Percentiles rank a stretch among this genome's conserved stretches.
phyloP scores from a whole-genome alignment of 169 alveolate species.

The Cryptosporidium felis region DNA sequence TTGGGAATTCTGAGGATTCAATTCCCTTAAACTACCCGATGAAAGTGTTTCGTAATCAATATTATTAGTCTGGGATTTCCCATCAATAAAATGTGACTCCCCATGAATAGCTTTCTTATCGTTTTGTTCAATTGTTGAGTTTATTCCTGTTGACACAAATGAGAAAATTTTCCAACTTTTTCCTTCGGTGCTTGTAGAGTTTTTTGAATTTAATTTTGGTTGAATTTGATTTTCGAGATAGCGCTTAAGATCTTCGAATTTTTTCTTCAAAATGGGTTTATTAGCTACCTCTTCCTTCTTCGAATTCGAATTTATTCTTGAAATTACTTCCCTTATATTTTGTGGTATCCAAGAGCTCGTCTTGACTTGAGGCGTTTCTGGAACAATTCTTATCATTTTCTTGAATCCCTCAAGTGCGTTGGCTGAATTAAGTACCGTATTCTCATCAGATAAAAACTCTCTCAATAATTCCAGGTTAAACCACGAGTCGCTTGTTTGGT shows the following conservation, averaged over 20 bases:
- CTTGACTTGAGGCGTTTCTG: neutral
- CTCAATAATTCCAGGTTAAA: constrained; percentile 8
- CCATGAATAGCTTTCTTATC: neutral
- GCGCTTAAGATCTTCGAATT: neutral
- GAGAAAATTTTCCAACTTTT: neutral
- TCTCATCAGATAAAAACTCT: constrained; percentile 16
- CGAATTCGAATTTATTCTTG: constrained; percentile 34
- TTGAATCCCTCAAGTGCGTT: constrained; percentile 32
- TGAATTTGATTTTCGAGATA: constrained; percentile 8
- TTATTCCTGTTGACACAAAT: constrained; percentile 1
- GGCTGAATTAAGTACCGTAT: neutral
- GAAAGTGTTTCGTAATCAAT: no score
- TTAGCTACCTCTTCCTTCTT: neutral
- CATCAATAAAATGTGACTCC: no score
- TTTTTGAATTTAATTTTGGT: neutral
- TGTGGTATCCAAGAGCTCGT: constrained; percentile 45
- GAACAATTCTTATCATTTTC: constrained; percentile 3
- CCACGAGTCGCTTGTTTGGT: constrained; percentile 34
- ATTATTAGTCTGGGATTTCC: no score
- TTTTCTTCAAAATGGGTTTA: constrained; percentile 2
- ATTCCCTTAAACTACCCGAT: neutral
- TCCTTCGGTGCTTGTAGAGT: neutral
- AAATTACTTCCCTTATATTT: constrained; percentile 30
- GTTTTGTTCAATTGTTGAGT: neutral
- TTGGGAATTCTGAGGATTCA: neutral